A percentile compares a stretch with the other conserved stretches of the same genome.
phyloP scores from a whole-genome alignment of 2,329 filamentous ascomycete genomes.

The Zymoseptoria passerinii region DNA sequence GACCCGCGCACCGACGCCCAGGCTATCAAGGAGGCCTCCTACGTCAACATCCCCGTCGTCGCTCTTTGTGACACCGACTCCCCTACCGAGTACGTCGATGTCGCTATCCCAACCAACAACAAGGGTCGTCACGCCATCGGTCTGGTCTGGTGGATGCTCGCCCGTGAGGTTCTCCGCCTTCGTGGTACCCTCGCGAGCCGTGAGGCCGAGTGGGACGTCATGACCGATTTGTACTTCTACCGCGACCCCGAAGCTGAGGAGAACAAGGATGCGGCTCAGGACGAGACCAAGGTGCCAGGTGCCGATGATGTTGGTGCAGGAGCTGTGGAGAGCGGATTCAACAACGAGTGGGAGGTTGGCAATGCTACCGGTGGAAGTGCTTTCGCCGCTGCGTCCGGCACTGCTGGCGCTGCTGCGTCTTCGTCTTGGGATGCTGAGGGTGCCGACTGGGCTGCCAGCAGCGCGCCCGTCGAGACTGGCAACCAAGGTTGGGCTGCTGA shows the following conservation, averaged over 20 bases:
- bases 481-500: conserved; percentile 46
- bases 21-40: conserved; percentile 99
- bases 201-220: conserved; percentile 97
- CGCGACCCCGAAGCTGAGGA: conserved; percentile 99
- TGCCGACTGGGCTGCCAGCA: conserved; percentile 60
- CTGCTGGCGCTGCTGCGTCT: conserved; percentile 51
- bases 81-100: conserved; percentile 98
- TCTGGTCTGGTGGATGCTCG: conserved; percentile 98
- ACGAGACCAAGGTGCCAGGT: conserved; percentile 77
- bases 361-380: conserved; percentile 46
- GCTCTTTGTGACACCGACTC: conserved; percentile 99
- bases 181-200: conserved; percentile 93
- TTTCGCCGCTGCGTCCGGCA: conserved; percentile 54
- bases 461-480: conserved; percentile 37
- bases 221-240: conserved; percentile 99
- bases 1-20: conserved; percentile 99
- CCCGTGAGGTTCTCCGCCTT: conserved; percentile 98
- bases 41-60: conserved; percentile 99
- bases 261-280: conserved; percentile 81
- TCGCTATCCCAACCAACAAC: conserved; percentile 99
- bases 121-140: conserved; percentile 99
- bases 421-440: conserved; percentile 58
- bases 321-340: conserved; percentile 72
- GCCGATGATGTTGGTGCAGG: conserved; percentile 75
- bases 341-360: conserved; percentile 77